Conservation (phyloP, 139 green algal species). For the Mesotaenium endlicherianum region DNA sequence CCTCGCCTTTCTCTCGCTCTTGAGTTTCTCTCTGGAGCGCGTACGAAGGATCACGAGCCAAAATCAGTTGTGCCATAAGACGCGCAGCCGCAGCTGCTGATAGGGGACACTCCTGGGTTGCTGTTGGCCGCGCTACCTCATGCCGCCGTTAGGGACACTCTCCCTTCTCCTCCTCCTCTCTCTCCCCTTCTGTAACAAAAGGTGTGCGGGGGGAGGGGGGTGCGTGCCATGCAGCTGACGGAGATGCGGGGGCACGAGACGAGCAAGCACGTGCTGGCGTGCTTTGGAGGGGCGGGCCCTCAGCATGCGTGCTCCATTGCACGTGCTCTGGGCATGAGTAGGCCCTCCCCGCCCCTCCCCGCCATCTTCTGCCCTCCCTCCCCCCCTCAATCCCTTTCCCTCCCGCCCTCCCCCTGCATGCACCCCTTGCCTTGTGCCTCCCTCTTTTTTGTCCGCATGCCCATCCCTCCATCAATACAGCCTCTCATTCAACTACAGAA, state of each 20-base stretch:
- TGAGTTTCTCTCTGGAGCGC: no score
- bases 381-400: not conserved
- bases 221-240: slow-evolving; percentile 58
- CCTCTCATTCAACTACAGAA: not conserved
- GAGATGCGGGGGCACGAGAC: slow-evolving; percentile 91
- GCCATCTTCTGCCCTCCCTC: not conserved
- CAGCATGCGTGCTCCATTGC: slow-evolving; percentile 96
- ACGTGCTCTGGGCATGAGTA: slow-evolving; percentile 75
- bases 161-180: no score
- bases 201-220: not conserved
- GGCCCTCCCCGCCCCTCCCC: not conserved
- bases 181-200: no score
- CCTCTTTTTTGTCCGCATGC: not conserved
- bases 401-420: not conserved
- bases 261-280: slow-evolving; percentile 81
- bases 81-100: no score
- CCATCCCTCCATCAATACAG: not conserved
- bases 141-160: no score
- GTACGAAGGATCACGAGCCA: no score
- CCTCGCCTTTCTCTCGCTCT: no score
- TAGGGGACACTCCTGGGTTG: no score
- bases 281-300: slow-evolving; percentile 92
- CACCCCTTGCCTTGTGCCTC: not conserved
- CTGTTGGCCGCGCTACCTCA: no score
- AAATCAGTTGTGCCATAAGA: no score